phyloP scores from a whole-genome alignment of 768 basidiomycete genomes.

The Asterophora lycoperdoides region DNA sequence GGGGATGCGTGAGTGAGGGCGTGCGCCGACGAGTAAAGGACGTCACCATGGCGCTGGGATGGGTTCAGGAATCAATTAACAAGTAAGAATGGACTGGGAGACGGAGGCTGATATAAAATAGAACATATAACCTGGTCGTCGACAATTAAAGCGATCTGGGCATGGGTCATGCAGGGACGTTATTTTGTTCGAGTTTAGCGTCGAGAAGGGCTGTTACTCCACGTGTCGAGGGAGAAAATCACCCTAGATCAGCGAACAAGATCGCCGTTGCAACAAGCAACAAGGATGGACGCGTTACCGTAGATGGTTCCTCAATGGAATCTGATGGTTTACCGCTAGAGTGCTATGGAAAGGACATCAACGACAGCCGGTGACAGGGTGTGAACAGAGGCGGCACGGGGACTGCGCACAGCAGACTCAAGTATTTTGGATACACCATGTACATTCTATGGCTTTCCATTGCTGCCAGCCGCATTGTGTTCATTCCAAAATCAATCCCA shows the following conservation, averaged over 20 bases:
- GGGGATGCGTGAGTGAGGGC: not conserved
- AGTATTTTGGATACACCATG: no score
- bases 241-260: slow-evolving; percentile 12
- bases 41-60: no score
- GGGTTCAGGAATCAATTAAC: no score
- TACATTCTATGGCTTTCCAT: no score
- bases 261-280: slow-evolving; percentile 8
- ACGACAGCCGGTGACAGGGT: not conserved
- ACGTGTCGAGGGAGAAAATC: slow-evolving; percentile 2
- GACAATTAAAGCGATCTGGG: slow-evolving; percentile 6
- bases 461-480: no score
- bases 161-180: not conserved
- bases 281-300: not conserved
- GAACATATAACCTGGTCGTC: not conserved
- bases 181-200: slow-evolving; percentile 4
- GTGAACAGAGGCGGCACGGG: no score
- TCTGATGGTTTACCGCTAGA: slow-evolving; percentile 10
- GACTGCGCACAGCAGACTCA: no score
- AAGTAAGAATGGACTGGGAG: not conserved
- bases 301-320: slow-evolving; percentile 11
- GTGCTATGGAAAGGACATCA: no score
- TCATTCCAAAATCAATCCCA: no score
- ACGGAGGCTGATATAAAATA: not conserved
- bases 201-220: not conserved
- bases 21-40: no score